Base-by-base conservation (phyloP, 129 eudicot species). In the Saussurea involucrata region DNA sequence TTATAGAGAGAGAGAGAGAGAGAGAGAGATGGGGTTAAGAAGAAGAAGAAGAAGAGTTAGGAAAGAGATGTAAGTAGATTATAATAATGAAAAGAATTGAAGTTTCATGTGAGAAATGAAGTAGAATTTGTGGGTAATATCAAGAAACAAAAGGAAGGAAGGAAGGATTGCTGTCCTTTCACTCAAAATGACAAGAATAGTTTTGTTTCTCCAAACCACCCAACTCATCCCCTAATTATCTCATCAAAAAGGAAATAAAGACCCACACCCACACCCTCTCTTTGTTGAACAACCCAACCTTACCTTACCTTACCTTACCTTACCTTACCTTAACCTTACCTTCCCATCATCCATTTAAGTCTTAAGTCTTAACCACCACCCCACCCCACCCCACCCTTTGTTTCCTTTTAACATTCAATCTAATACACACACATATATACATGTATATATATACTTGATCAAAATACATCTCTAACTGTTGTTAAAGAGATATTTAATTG, bases 161-260 rank as follows among this genome's bases (percentile, higher is more conserved):
- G 70, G 72, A 53, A 53, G 2, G 72, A 68, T 68, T 68, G 72
- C 55, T 33, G 72, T 8, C 17, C 72, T 7, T 68, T 68, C 53
- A 68, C 72, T 33, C 72, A 68, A 68, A 68, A n/a, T 33, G 20
- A 68, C 71, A 31, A 42, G 25, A 66, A 15, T n/a, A 13, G 15
- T 18, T 67, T 67, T 32, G 31, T 1, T 31, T 40, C 2, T 33
- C 49, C 20, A 18, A 68, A 68, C 72, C 53, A 68, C 44, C 29
- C 25, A 68, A 67, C 46, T n/a, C 40, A 66, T 9, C n/a, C 17
- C 4, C 17, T 22, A 1, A 6, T 34, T 10, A 34, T 34, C 20
- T 21, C 69, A 31, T 17, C 44, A 7, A n/a, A 66, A 10, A 28
- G 10, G 18, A 66, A 44, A 46, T 49, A 49, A 49, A 49, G 57